Evolutionary conservation across 495 filamentous ascomycete species (phyloP), one percentile per base, ranked within the genome.

Genomic region (Hypoxylon intermedium): DNA sequence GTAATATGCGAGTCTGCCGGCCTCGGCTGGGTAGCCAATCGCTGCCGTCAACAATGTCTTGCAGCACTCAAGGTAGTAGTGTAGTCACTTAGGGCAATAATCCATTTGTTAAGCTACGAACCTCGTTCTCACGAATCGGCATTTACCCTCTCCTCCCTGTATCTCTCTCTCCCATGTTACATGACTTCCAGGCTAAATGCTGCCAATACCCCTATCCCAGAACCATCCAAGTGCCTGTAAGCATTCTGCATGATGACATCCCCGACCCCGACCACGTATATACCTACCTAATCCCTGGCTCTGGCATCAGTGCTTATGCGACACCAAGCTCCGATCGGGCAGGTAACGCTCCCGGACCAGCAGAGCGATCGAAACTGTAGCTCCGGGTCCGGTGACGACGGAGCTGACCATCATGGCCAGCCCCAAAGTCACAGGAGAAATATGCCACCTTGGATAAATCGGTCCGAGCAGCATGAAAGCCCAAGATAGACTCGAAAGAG

Each of bases 401-500:
- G 46, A 34, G 18, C 46, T 37, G 6, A 15, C 9, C 12, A 49
- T 13, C 28, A 37, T 23, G 4, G 6, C 31, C 28, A 37, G 9
- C 5, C 19, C 19, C 9, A 49, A 18, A 2, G 31, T 13, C 13
- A 21, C 6, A 23, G 30, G 5, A 21, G 46, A 36, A 21, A 37
- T n/a, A 9, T 24, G 30, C 19, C 28, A 2, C 30, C 3, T 15
- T 2, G 18, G 46, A 36, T 15, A 33, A 23, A 24, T 37, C 46
- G 28, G 30, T 36, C 19, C 18, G 30, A 49, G 46, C 18, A 49
- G 30, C 3, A 44, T 7, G 9, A 66, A 70, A 6, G 52, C 57
- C 65, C 65, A 68, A 9, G 40, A 42, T 20, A 68, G 19, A 20
- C 57, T 65, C 26, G 65, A 49, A 2, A 61, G 23, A n/a, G 42